Percentiles rank a stretch among this genome's conserved stretches.
Evolutionary conservation across 2,329 filamentous ascomycete genomes (phyloP).

Genomic region (Beauveria caledonica): DNA sequence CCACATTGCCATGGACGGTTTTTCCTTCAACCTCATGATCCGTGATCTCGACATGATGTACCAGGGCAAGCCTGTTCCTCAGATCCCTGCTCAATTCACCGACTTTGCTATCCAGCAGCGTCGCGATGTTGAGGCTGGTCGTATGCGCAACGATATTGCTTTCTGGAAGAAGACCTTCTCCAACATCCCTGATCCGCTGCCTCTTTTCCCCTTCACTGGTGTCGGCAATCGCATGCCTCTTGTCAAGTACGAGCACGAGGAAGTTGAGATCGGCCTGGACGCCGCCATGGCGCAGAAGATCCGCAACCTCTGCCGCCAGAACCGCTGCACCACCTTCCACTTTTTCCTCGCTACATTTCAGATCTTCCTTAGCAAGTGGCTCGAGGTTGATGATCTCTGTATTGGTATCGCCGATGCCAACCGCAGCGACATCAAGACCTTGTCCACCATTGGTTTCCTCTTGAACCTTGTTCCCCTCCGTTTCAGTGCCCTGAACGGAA

Average conservation of each 20-base stretch:
- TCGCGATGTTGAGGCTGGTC: slow-evolving; percentile 17
- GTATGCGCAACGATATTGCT: slow-evolving; percentile 17
- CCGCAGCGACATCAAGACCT: slow-evolving; percentile 15
- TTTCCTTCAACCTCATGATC: slow-evolving; percentile 36
- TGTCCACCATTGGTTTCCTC: slow-evolving; percentile 31
- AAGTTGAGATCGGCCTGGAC: slow-evolving; percentile 13
- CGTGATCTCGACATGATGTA: slow-evolving; percentile 36
- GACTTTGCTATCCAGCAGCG: slow-evolving; percentile 29
- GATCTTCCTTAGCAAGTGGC: slow-evolving; percentile 20
- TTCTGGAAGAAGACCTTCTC: slow-evolving; percentile 15
- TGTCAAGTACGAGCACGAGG: slow-evolving; percentile 12
- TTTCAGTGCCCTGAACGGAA: slow-evolving; percentile 20
- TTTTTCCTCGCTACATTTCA: slow-evolving; percentile 36
- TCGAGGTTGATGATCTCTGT: slow-evolving; percentile 29
- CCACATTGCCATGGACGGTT: slow-evolving; percentile 44
- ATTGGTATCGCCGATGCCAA: slow-evolving; percentile 36
- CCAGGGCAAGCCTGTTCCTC: slow-evolving; percentile 17
- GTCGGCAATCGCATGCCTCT: slow-evolving; percentile 10
- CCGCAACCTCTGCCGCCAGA: slow-evolving; percentile 14
- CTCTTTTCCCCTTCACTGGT: slow-evolving; percentile 14
- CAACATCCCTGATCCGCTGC: slow-evolving; percentile 12
- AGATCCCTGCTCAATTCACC: slow-evolving; percentile 24
- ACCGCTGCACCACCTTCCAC: slow-evolving; percentile 31
- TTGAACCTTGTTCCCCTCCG: slow-evolving; percentile 36
- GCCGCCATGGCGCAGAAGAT: slow-evolving; percentile 11